Evolutionary conservation across 495 filamentous ascomycete species (phyloP), one percentile per base, ranked within the genome.

Genomic region (Thermothielavioides terrestris): DNA sequence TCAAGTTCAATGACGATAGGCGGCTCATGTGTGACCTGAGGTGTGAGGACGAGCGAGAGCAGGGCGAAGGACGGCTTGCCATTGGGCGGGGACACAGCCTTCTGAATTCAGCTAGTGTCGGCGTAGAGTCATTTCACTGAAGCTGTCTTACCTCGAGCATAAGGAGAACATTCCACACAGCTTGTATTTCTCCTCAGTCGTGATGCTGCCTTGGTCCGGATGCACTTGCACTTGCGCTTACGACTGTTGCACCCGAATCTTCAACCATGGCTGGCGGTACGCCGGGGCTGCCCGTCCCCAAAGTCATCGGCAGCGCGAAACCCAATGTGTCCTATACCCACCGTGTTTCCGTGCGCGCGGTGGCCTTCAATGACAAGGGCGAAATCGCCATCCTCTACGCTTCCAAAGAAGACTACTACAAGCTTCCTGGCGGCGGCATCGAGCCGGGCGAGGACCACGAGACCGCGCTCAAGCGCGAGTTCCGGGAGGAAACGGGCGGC

Each of bases 381-480:
- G 8, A 58, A 2, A 45, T 66, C 12, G 58, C 53, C 43, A 41
- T 61, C 15, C 26, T 63, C 35, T 42, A 61, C 27, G 56, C 48
- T 39, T 46, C 48, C 30, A 27, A 48, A 25, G 50, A 52, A 22
- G 56, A 55, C 36, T 60, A 59, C 39, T 62, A 62, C 45, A 62
- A 64, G 46, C 54, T 60, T 8, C 60, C 61, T 1, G 57, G 62
- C 18, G 57, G 60, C 36, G 59, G 59, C 30, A 53, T 61, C 27
- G 57, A 62, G 17, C 25, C 22, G 3, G 50, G 35, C 38, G 63
- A 62, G 31, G 51, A 56, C 10, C 57, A 64, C 39, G 8, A 17
- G 5, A 23, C 30, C 2, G 59, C 61, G 5, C 55, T 43, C 10
- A 10, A 27, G 23, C 41, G 59, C 20, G 58, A 62, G 32, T 46